Evolutionary conservation across 306 rosid genomes (phyloP), one percentile per base, ranked within the genome.

Genomic region (Mimosa bimucronata): DNA sequence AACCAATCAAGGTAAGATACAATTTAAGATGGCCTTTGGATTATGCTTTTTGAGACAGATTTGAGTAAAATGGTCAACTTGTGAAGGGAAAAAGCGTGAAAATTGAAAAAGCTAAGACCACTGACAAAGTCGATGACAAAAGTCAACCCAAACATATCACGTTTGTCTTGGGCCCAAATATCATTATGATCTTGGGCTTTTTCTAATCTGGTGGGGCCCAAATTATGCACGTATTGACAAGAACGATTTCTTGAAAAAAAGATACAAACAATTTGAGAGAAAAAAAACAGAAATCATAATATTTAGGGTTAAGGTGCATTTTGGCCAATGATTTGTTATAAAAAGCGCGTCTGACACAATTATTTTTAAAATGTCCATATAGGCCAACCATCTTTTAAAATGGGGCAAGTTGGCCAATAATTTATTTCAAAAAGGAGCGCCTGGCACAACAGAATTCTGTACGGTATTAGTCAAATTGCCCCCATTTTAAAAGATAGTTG

Each of bases 161-260:
- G 31, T 73, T 77, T 10, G 25, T 42, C 72, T 55, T 64, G 86
- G 85, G 62, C 84, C 88, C 74, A 55, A 57, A 68, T 23, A 68
- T 29, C 52, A 69, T 31, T 14, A 65, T 31, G 19, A 42, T 16
- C 2, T n/a, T 44, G 74, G 74, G 58, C 74, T 70, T 44, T 42
- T 42, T 70, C 57, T 25, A 9, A 44, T 18, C 38, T 1, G 16
- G 55, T 44, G 57, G 74, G 74, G 74, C 74, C 74, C 38, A 69
- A 60, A 30, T 60, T 4, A 11, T 0, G 9, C 66, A 11, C 19
- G 37, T 1, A 4, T 11, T 5, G 8, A 60, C 10, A 12, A 26
- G 37, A 26, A 60, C 19, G 1, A 26, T 57, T 21, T 19, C 62
- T 9, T 9, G 2, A 55, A 53, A 55, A 21, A n/a, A n/a, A n/a